Evolutionary conservation across 2,329 filamentous ascomycete species (phyloP).

Genomic region (Lachnellula suecica): DNA sequence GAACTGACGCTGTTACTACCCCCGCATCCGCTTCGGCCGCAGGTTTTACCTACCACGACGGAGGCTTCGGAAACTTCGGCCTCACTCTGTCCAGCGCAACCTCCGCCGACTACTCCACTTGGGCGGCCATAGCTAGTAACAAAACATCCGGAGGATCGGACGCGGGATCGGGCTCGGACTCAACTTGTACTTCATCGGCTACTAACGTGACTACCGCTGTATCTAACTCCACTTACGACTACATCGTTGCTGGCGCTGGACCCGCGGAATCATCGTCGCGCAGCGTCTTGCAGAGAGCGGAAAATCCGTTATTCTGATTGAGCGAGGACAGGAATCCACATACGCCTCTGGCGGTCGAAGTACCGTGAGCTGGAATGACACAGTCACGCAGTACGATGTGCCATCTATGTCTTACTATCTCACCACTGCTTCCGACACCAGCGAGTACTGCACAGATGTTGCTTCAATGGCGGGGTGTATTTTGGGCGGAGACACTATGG

Average conservation of each 20-base stretch:
- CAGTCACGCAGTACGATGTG: constrained; percentile 66
- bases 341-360: constrained; percentile 20
- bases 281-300: constrained; percentile 47
- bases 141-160: background rate
- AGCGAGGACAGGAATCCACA: constrained; percentile 21
- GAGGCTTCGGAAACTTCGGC: constrained; percentile 19
- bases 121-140: constrained; percentile 17
- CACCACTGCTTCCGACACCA: constrained; percentile 60
- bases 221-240: constrained; percentile 48
- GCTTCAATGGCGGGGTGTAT: constrained; percentile 71
- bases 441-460: constrained; percentile 37
- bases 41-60: constrained; percentile 17
- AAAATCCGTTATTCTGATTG: constrained; percentile 46
- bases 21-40: constrained; percentile 14
- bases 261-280: constrained; percentile 56
- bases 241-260: constrained; percentile 63
- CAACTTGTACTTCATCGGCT: constrained; percentile 9
- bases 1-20: constrained; percentile 10
- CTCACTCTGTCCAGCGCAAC: constrained; percentile 13
- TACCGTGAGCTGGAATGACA: constrained; percentile 21
- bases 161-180: constrained; percentile 3
- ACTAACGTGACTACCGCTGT: constrained; percentile 18
- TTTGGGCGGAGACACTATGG: constrained; percentile 52
- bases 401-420: constrained; percentile 65
- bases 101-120: constrained; percentile 14